Conservation (phyloP, 1,284 basidiomycete species). For the Pterula multifida region DNA sequence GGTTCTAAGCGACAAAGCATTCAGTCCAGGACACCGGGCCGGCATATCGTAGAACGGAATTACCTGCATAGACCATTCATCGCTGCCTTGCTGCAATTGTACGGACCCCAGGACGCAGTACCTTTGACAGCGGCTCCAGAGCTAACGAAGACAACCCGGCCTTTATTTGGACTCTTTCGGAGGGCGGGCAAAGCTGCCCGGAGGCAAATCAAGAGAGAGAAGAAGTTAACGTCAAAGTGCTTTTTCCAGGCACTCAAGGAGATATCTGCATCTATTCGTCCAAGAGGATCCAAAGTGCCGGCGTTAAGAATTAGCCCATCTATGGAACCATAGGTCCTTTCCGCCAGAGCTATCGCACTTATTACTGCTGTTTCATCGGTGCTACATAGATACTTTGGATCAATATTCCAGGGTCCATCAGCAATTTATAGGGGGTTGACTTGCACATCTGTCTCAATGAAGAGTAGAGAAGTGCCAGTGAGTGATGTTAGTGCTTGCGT, state of each 20-base stretch:
- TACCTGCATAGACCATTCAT: conserved; percentile 52
- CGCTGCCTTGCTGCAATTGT: conserved; percentile 54
- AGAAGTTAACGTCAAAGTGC: conserved; percentile 48
- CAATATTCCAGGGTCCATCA: conserved; percentile 1
- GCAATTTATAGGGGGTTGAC: conserved; percentile 19
- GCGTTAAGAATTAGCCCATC: conserved; percentile 77
- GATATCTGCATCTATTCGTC: conserved; percentile 25
- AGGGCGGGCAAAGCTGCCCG: conserved; percentile 39
- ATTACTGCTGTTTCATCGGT: conserved; percentile 46
- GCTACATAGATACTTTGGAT: conserved; percentile 18
- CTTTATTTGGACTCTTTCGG: conserved; percentile 30
- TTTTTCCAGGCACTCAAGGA: conserved; percentile 31
- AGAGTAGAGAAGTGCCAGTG: conserved; percentile 32
- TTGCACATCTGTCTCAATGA: conserved; percentile 63
- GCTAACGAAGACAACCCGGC: conserved; percentile 47
- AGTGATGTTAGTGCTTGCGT: conserved; percentile 53
- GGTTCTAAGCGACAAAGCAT: conserved; percentile 40
- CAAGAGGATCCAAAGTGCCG: conserved; percentile 47
- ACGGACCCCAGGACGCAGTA: conserved; percentile 40
- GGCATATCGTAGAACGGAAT: conserved; percentile 4
- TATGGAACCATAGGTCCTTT: conserved; percentile 44
- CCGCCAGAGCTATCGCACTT: conserved; percentile 33
- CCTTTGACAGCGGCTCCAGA: conserved; percentile 48
- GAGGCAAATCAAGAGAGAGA: conserved; percentile 41
- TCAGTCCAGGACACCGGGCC: conserved; percentile 10